Conservation (phyloP, 2,329 filamentous ascomycete species). For the Tothia fuscella region DNA sequence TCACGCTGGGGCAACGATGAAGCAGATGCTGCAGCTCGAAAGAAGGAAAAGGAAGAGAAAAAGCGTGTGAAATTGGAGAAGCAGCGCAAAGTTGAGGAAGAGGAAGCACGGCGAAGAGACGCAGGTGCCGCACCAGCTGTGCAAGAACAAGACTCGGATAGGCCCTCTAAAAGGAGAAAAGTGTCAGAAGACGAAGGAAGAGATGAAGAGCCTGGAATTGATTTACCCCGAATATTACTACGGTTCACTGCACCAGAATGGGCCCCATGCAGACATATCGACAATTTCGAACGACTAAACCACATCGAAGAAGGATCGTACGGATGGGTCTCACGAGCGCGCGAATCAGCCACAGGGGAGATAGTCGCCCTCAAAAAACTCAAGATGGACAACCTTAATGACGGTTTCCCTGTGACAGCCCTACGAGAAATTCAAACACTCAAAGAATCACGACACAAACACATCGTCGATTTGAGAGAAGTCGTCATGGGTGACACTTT, state of each 20-base stretch:
- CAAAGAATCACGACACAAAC: constrained; percentile 64
- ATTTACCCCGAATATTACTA: constrained; percentile 46
- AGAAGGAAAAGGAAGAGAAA: constrained; percentile 80
- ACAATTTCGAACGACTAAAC: constrained; percentile 85
- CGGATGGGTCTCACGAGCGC: constrained; percentile 81
- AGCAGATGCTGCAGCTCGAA: constrained; percentile 58
- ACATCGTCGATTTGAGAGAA: constrained; percentile 72
- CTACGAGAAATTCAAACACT: constrained; percentile 89
- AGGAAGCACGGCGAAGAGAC: constrained; percentile 26
- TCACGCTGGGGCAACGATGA: constrained; percentile 87
- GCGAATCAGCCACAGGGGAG: constrained; percentile 57
- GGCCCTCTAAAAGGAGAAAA: constrained; percentile 11
- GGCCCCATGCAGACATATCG: constrained; percentile 62
- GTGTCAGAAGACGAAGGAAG: background rate
- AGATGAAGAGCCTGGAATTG: constrained; percentile 8
- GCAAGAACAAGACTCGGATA: constrained; percentile 10
- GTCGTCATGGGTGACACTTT: constrained; percentile 63
- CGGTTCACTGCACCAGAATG: constrained; percentile 60
- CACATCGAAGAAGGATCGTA: constrained; percentile 97
- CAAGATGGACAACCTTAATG: constrained; percentile 69
- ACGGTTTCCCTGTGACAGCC: constrained; percentile 86
- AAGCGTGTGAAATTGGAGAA: constrained; percentile 74
- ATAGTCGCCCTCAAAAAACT: constrained; percentile 88
- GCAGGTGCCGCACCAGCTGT: constrained; percentile 15
- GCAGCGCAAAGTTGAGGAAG: constrained; percentile 53